Base-by-base conservation (phyloP, 192 early-diverging fungal genomes). In the Umbelopsis sp. region DNA sequence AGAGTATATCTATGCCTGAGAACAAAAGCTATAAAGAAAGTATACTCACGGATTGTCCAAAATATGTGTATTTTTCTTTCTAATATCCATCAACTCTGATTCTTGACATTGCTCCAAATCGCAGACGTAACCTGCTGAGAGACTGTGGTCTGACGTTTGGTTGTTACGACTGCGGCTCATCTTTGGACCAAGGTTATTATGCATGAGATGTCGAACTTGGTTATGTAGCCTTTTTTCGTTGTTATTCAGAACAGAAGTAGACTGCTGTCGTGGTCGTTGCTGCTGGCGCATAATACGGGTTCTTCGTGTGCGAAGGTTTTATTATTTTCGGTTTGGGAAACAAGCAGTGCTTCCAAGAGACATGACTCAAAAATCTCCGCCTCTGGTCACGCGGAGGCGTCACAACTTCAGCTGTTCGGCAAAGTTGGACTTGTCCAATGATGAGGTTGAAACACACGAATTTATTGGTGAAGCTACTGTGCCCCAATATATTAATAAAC, bases 341-440 rank as follows among this genome's bases (percentile, higher is more conserved):
- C 56, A 62, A 62, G 56, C 56, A 31, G 11, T 2, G 29, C 26
- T 32, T 62, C 14, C 11, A 5, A 62, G 56, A 62, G 56, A 62
- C 56, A 62, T 34, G 56, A 32, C 31, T 32, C 26, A 62, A 62
- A 62, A 62, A 62, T 62, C 56, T 62, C 56, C 56, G 56, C 56
- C 31, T n/a, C 17, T 34, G 56, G 56, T 62, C 56, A 62, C 56
- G 56, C 56, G 56, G 56, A 41, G n/a, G 56, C 26, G 56, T 62
- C 56, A 62, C 56, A 62, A 34, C 31, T 41, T 41, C 12, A 11
- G 12, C 8, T 41, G 38, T 11, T 41, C 17, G 31, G 26, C 56
- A 62, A 11, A 14, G 12, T 53, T 26, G 24, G 25, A 26, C 3
- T 10, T 25, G 25, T 24, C 22, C 12, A 22, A 53, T 53, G 24